Evolutionary conservation across 2,329 filamentous ascomycete species (phyloP), one percentile per base, ranked within the genome.

Genomic region (Trichocomaceae sp.): DNA sequence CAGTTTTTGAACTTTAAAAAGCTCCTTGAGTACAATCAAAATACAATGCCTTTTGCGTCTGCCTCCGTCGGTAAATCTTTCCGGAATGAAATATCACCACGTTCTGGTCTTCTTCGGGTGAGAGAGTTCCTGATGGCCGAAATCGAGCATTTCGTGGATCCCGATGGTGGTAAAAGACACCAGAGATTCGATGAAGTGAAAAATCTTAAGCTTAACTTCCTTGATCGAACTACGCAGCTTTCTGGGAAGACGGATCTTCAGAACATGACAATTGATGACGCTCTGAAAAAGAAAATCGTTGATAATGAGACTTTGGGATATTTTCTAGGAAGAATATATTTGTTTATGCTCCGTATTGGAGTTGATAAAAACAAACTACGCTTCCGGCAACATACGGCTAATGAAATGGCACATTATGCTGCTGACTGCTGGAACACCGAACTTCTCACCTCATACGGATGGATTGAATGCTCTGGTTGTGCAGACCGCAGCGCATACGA

Each of bases 121-220:
- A 88, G 93, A 64, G 93, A 99, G 72, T 97, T 99, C 76, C 76
- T 96, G 64, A 97, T 99, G 93, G 92, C 92, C 20, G 93, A 99
- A 75, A 96, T 99, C 64, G 93, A 99, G 77, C 92, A 97, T 73
- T 99, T 89, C 69, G 92, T 99, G 62, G 93, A 97, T 66, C 93
- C 93, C 12, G 80, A 92, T 66, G 84, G 90, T 67, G 89, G 90
- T 74, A 99, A 99, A 83, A 95, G 93, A 76, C 93, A 99, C 72
- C 75, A 81, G 51, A 86, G 90, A 57, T 99, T 99, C 74, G 75
- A 83, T 46, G 88, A 96, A 65, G 85, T 97, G 56, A 85, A 88
- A 67, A 78, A 95, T 63, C 75, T 92, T 47, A 85, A 95, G 77
- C 81, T 99, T 54, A 82, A 86, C 54, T 83, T 99, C 20, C 82